These are phyloP conservation scores for Neophaeococcomyces mojaviensis DNA, from an alignment of 2,329 filamentous ascomycete species.

Conservation along the genomic window DNA sequence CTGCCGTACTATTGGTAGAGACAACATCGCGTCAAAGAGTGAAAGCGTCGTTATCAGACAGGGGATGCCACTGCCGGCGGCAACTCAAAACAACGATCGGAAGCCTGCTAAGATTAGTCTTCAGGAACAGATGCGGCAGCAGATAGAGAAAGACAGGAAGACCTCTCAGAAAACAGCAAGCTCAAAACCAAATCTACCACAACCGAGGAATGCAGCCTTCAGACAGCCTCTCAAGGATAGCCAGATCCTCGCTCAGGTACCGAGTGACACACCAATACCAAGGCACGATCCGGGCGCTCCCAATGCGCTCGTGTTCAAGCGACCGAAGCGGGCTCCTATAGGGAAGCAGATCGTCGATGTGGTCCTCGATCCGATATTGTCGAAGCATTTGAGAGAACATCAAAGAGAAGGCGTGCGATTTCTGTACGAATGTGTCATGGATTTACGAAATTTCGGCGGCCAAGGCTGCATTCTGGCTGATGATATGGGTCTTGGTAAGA, in stretches of 20 bases:
- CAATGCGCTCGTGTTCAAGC: constrained; percentile 60
- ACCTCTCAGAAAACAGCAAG: constrained; percentile 30
- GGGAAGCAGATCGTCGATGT: constrained; percentile 65
- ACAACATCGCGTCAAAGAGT: constrained; percentile 11
- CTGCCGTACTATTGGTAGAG: constrained; percentile 40
- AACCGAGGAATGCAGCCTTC: constrained; percentile 37
- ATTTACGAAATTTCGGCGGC: constrained; percentile 57
- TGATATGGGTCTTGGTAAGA: constrained; percentile 71
- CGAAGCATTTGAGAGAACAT: constrained; percentile 57
- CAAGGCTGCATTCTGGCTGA: constrained; percentile 66
- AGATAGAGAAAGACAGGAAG: constrained; percentile 25
- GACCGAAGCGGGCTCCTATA: constrained; percentile 47
- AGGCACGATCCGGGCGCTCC: constrained; percentile 56
- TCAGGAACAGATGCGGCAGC: constrained; percentile 22
- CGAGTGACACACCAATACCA: constrained; percentile 46
- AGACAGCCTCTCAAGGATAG: constrained; percentile 54
- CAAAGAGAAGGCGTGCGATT: constrained; percentile 64
- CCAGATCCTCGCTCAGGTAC: constrained; percentile 41
- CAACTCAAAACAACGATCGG: constrained; percentile 9
- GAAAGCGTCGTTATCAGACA: neutral
- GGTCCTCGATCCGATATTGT: constrained; percentile 60
- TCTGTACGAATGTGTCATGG: constrained; percentile 70
- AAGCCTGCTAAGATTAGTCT: constrained; percentile 13
- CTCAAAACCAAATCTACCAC: constrained; percentile 25
- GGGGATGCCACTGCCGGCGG: constrained; percentile 14